Conservation (phyloP, 148 eudicot genomes). For the Amaranthus cruentus region DNA sequence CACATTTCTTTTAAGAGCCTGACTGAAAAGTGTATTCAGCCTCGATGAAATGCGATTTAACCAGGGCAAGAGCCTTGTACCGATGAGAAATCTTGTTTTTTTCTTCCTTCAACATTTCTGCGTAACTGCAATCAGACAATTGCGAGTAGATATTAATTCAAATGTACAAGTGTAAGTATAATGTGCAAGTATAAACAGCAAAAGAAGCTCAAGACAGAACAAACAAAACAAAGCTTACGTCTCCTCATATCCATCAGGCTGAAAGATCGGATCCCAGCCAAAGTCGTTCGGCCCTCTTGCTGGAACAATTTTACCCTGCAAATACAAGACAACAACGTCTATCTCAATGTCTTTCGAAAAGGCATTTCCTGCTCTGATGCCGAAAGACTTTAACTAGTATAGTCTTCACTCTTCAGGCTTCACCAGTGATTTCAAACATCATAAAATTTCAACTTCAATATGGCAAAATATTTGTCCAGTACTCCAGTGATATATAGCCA, state of each 20-base stretch:
- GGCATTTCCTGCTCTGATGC: neutral
- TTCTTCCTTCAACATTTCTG: slow-evolving; percentile 91
- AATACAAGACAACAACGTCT: slow-evolving; percentile 3
- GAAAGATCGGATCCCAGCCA: slow-evolving; percentile 94
- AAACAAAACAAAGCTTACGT: slow-evolving; percentile 43
- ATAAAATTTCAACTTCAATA: neutral
- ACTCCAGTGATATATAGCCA: no score
- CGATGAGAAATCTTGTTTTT: slow-evolving; percentile 96
- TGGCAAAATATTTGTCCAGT: neutral
- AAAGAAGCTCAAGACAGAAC: neutral
- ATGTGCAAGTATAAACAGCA: neutral
- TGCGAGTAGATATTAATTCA: neutral
- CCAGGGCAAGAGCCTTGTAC: slow-evolving; percentile 64
- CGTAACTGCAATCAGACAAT: slow-evolving; percentile 44
- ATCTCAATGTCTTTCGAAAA: neutral
- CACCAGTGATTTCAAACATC: neutral
- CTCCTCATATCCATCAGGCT: slow-evolving; percentile 81
- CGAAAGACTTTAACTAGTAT: neutral
- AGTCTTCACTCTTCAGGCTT: neutral
- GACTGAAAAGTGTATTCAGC: slow-evolving; percentile 56
- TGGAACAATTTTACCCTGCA: slow-evolving; percentile 81
- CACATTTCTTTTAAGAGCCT: slow-evolving; percentile 4
- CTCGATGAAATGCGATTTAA: slow-evolving; percentile 83
- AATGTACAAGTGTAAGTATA: neutral
- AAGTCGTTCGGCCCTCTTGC: slow-evolving; percentile 92